Evolutionary conservation across 164 flowering plant genomes (phyloP).

Genomic region (Umbilicus rupestris): DNA sequence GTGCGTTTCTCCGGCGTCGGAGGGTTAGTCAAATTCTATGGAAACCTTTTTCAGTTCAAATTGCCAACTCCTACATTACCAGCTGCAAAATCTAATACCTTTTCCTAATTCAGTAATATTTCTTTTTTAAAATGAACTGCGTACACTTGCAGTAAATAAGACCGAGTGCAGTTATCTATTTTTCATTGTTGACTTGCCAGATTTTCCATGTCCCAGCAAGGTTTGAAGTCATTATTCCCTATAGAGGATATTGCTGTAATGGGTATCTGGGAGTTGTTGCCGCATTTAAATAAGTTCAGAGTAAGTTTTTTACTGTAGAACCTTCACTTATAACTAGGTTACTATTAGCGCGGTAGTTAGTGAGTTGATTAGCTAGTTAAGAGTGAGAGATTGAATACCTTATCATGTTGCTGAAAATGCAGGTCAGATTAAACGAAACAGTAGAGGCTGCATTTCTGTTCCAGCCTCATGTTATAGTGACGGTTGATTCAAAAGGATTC

Average conservation of each 20-base stretch:
- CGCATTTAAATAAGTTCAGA: constrained; percentile 62
- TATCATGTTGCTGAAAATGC: constrained; percentile 18
- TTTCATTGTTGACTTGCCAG: constrained; percentile 24
- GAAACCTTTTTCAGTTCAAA: neutral
- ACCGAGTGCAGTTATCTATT: neutral
- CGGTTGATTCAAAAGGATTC: constrained; percentile 90
- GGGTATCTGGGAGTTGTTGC: constrained; percentile 93
- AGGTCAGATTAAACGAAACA: constrained; percentile 60
- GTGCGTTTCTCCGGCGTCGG: constrained; percentile 75
- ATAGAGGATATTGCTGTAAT: constrained; percentile 92
- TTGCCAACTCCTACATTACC: neutral
- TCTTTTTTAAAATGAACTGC: too few species aligned
- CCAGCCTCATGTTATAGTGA: constrained; percentile 80
- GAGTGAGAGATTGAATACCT: neutral
- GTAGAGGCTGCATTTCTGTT: constrained; percentile 59
- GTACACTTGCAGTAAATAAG: neutral
- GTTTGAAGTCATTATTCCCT: constrained; percentile 62
- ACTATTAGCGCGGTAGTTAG: neutral
- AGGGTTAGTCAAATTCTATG: constrained; percentile 37
- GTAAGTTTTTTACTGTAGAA: constrained; percentile 30
- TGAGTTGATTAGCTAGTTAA: neutral
- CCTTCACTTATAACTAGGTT: neutral
- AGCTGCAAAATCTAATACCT: neutral
- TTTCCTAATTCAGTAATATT: too few species aligned
- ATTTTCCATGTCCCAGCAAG: constrained; percentile 65